Conservation (phyloP, 129 eudicot genomes). For the Centella asiatica region DNA sequence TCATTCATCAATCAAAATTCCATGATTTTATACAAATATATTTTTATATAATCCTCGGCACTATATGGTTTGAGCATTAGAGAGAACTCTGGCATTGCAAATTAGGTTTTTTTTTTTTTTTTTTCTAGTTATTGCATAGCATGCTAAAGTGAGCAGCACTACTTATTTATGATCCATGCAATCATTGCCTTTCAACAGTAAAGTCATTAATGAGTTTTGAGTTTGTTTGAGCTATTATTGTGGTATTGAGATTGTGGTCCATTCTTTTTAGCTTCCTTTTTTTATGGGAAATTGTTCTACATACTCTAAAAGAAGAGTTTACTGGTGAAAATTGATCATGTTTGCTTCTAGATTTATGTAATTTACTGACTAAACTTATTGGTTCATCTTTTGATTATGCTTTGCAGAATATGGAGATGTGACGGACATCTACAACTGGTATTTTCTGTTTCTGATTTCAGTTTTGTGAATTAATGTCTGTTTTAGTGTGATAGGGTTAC, state of each 20-base stretch:
- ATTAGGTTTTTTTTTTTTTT: no score
- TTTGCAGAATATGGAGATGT: slow-evolving; percentile 90
- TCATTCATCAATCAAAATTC: background rate
- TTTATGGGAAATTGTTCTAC: no score
- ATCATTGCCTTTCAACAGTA: no score
- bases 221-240: background rate
- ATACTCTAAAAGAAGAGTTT: background rate
- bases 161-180: no score
- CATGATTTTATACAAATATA: background rate
- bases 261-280: no score
- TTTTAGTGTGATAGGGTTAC: no score
- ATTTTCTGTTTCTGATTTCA: slow-evolving; percentile 21
- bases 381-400: slow-evolving; percentile 10
- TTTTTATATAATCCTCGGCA: background rate
- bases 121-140: no score
- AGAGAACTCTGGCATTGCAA: background rate
- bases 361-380: background rate
- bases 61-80: background rate
- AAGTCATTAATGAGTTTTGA: no score
- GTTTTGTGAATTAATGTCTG: no score
- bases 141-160: no score
- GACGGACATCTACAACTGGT: slow-evolving; percentile 95
- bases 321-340: background rate
- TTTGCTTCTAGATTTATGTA: background rate
- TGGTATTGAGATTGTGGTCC: background rate